Conservation (phyloP, 352 stramenopile species). For the Globisporangium carolinianum region DNA sequence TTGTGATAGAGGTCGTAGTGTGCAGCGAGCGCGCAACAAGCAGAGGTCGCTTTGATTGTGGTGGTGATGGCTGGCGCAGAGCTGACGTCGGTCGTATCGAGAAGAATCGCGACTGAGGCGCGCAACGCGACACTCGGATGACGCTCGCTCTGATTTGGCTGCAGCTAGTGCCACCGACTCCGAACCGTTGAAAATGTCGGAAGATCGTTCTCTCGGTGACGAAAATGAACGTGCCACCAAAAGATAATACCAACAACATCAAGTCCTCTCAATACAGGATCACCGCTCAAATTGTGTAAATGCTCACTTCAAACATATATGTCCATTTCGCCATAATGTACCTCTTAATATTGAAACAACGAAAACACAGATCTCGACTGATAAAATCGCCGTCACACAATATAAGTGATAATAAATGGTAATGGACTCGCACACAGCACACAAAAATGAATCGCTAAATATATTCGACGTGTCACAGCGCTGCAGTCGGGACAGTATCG, state of each 20-base stretch:
- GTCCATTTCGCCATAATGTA: no score
- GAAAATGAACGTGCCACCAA: not conserved
- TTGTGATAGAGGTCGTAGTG: constrained; percentile 6
- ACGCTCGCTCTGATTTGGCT: not conserved
- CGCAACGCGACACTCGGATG: no score
- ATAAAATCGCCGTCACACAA: no score
- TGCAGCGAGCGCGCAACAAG: no score
- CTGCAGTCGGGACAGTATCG: no score
- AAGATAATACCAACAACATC: not conserved
- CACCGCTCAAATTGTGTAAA: not conserved
- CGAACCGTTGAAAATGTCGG: not conserved
- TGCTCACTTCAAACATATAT: not conserved
- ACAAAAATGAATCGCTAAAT: no score
- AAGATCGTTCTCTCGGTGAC: not conserved
- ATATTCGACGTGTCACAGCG: no score
- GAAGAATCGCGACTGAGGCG: not conserved
- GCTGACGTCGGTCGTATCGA: not conserved
- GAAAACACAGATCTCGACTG: no score
- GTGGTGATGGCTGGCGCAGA: not conserved
- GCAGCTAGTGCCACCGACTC: not conserved
- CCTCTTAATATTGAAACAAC: no score
- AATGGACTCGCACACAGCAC: no score
- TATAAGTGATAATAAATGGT: no score
- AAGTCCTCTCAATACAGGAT: not conserved
- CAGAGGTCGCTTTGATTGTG: not conserved